phyloP scores from a whole-genome alignment of 1,139 yeast genomes.

The Meyerozyma smithsonii region DNA sequence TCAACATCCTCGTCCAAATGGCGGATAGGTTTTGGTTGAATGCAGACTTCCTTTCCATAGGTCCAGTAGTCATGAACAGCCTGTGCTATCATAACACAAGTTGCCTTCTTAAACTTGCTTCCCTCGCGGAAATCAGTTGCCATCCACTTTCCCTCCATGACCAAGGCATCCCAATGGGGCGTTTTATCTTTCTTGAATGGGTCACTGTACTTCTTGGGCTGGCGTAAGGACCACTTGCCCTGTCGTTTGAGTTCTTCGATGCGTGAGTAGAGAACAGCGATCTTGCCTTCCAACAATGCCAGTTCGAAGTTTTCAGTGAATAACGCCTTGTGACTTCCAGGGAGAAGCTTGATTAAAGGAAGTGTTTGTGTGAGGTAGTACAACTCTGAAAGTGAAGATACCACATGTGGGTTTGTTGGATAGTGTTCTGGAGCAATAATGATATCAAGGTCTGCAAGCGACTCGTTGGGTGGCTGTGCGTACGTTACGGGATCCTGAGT shows the following conservation, averaged over 20 bases:
- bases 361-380: constrained; percentile 84
- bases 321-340: constrained; percentile 80
- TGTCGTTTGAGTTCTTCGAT: constrained; percentile 88
- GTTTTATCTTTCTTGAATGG: constrained; percentile 47
- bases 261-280: constrained; percentile 86
- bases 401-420: constrained; percentile 38
- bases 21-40: constrained; percentile 39
- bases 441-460: constrained; percentile 27
- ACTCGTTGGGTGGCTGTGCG: background rate
- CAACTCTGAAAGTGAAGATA: constrained; percentile 74
- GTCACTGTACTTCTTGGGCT: constrained; percentile 67
- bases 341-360: constrained; percentile 75
- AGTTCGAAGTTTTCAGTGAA: constrained; percentile 82
- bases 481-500: constrained; percentile 15
- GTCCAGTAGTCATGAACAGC: constrained; percentile 76
- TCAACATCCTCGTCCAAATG: constrained; percentile 15
- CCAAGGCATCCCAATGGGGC: constrained; percentile 66
- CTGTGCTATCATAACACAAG: constrained; percentile 65
- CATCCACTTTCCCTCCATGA: constrained; percentile 87
- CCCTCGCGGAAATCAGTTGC: constrained; percentile 74
- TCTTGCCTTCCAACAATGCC: constrained; percentile 86
- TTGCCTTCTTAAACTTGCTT: constrained; percentile 61
- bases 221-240: constrained; percentile 88
- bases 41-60: constrained; percentile 65
- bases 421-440: constrained; percentile 41